A percentile compares a stretch with the other conserved stretches of the same genome.
phyloP scores from a whole-genome alignment of 192 early-diverging fungal species.

The Jimgerdemannia flammicorona region DNA sequence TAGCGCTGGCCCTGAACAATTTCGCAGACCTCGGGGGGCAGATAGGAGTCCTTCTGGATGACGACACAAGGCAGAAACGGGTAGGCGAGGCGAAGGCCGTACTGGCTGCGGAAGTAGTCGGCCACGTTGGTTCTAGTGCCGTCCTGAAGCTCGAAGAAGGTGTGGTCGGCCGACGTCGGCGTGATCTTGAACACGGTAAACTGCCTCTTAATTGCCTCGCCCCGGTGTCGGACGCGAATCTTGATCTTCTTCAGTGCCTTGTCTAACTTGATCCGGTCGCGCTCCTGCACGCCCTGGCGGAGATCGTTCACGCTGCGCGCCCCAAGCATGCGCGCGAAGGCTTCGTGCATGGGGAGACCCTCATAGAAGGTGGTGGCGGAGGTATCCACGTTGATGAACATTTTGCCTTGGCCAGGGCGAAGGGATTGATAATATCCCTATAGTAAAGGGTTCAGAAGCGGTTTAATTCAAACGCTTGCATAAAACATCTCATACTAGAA shows the following conservation, averaged over 20 bases:
- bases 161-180: slow-evolving; percentile 55
- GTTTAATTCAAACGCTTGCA: too few species aligned
- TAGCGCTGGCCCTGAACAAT: slow-evolving; percentile 82
- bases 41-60: slow-evolving; percentile 62
- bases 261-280: slow-evolving; percentile 46
- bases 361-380: slow-evolving; percentile 66
- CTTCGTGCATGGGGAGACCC: slow-evolving; percentile 64
- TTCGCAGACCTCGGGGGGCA: slow-evolving; percentile 91
- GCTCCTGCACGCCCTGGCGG: slow-evolving; percentile 43
- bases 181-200: slow-evolving; percentile 73
- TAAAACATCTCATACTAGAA: too few species aligned
- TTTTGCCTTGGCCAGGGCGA: slow-evolving; percentile 66
- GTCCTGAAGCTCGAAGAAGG: slow-evolving; percentile 65
- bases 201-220: slow-evolving; percentile 62
- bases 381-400: slow-evolving; percentile 72
- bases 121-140: slow-evolving; percentile 61
- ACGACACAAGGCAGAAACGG: slow-evolving; percentile 82
- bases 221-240: slow-evolving; percentile 58
- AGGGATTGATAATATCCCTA: slow-evolving; percentile 85
- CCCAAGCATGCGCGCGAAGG: slow-evolving; percentile 64
- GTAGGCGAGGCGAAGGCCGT: slow-evolving; percentile 66
- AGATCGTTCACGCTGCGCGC: slow-evolving; percentile 45
- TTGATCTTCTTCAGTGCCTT: slow-evolving; percentile 48
- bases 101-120: slow-evolving; percentile 72
- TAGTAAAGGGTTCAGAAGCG: too few species aligned